Conservation (phyloP, 2,329 filamentous ascomycete species). For the Gyromitra esculenta region DNA sequence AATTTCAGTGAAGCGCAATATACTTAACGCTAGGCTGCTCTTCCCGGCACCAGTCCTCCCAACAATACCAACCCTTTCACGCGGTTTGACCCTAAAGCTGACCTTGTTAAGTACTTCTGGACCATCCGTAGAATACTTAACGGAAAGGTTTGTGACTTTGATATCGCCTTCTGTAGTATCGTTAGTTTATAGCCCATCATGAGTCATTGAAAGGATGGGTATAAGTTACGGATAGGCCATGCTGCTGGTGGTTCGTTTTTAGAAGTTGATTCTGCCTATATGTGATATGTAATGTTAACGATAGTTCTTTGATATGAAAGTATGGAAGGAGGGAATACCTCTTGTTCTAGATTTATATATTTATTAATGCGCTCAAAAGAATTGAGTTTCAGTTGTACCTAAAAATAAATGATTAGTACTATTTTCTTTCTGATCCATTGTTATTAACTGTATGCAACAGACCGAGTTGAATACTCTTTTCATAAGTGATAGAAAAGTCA, state of each 20-base stretch:
- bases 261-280: slow-evolving; percentile 30
- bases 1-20: slow-evolving; percentile 41
- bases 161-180: slow-evolving; percentile 35
- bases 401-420: slow-evolving; percentile 1
- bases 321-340: slow-evolving; percentile 13
- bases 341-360: slow-evolving; percentile 47
- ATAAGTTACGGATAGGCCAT: slow-evolving; percentile 46
- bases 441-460: not conserved
- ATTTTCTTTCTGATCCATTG: not conserved
- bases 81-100: slow-evolving; percentile 49
- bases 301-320: not conserved
- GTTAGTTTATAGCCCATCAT: slow-evolving; percentile 7
- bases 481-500: slow-evolving; percentile 7
- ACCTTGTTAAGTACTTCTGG: slow-evolving; percentile 50
- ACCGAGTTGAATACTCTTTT: slow-evolving; percentile 15
- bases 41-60: slow-evolving; percentile 54
- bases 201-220: not conserved
- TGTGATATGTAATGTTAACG: not conserved
- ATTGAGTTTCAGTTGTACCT: slow-evolving; percentile 49
- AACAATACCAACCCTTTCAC: slow-evolving; percentile 50
- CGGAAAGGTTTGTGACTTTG: slow-evolving; percentile 41
- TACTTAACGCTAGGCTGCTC: slow-evolving; percentile 35
- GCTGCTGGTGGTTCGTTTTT: slow-evolving; percentile 49
- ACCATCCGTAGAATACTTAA: slow-evolving; percentile 47
- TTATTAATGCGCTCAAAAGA: slow-evolving; percentile 48